phyloP scores from a whole-genome alignment of 176 grass and related monocot species.

The Olyra latifolia region DNA sequence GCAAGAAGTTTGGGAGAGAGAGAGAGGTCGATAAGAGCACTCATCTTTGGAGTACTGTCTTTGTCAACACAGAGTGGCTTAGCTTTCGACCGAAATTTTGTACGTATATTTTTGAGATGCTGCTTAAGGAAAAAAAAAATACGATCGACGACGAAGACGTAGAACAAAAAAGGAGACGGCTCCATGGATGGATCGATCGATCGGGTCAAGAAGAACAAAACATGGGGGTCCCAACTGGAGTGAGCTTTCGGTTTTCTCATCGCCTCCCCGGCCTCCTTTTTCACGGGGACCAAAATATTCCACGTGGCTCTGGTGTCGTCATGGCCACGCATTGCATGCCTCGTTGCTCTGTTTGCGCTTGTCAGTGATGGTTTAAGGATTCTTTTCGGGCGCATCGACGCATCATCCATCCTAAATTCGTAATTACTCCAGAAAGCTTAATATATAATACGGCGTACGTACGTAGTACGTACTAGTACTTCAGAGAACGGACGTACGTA shows the following conservation, averaged over 20 bases:
- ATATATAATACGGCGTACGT: too few species aligned
- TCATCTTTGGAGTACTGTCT: conserved; percentile 32
- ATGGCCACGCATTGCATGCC: conserved; percentile 17
- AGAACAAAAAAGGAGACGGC: too few species aligned
- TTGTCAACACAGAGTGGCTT: conserved; percentile 42
- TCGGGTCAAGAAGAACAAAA: conserved; percentile 29
- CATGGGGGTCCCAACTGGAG: conserved; percentile 37
- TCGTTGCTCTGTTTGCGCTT: neutral
- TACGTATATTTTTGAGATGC: conserved; percentile 25
- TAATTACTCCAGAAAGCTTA: too few species aligned
- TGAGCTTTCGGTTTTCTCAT: conserved; percentile 57
- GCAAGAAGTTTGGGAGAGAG: neutral
- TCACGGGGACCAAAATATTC: conserved; percentile 68
- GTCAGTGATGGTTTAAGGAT: neutral
- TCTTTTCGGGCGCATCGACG: neutral
- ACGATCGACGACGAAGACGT: neutral
- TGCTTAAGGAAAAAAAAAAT: conserved; percentile 4
- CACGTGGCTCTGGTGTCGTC: conserved; percentile 49
- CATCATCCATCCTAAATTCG: neutral
- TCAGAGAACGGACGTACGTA: too few species aligned
- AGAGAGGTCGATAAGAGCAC: neutral
- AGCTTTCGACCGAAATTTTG: conserved; percentile 45
- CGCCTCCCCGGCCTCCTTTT: conserved; percentile 7
- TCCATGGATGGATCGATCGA: neutral
- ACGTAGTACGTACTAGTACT: too few species aligned